Evolutionary conservation across 2,329 filamentous ascomycete genomes (phyloP), one percentile per base, ranked within the genome.

Genomic region (Botrytis sinoallii): DNA sequence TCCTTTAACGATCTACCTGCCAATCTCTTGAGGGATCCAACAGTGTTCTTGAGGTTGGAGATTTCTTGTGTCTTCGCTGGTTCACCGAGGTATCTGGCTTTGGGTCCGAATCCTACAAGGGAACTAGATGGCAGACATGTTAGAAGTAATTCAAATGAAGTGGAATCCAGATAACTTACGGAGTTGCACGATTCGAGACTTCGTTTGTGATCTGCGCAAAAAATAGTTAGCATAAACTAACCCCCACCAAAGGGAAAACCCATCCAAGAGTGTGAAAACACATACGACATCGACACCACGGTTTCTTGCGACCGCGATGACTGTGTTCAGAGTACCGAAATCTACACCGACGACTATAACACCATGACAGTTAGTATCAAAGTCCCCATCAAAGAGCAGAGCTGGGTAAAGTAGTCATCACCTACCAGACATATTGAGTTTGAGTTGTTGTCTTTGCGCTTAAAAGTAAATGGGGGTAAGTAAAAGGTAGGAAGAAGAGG

Each of bases 31-130:
- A 99, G 89, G 78, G 90, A 95, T 83, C 90, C 88, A 85, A 99
- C 93, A 79, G 96, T 99, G 89, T 99, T 99, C 88, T 98, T 99
- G 82, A 98, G 90, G 88, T 99, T 99, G 82, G 95, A 97, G 83
- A 97, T 97, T 86, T 99, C 96, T 86, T 98, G 95, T 79, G 95
- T 98, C 90, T 98, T 98, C 79, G 96, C 96, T 74, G 93, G 85
- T 87, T 99, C 96, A 78, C 96, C 96, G 78, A 99, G 89, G 83
- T 97, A 97, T 86, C 96, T 93, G 84, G 89, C 91, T 86, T 97
- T 97, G 83, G 94, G 92, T 75, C 94, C 94, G 84, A 99, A 99
- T 81, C 94, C 95, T 81, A 99, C 96, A 78, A 99, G 88, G 76
- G 96, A 94, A 76, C 95, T 97, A 81, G 72, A 74, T 69, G 75